These are phyloP conservation scores for Solanum ossicruentum DNA, from an alignment of 257 asterid species.

Conservation along the genomic window DNA sequence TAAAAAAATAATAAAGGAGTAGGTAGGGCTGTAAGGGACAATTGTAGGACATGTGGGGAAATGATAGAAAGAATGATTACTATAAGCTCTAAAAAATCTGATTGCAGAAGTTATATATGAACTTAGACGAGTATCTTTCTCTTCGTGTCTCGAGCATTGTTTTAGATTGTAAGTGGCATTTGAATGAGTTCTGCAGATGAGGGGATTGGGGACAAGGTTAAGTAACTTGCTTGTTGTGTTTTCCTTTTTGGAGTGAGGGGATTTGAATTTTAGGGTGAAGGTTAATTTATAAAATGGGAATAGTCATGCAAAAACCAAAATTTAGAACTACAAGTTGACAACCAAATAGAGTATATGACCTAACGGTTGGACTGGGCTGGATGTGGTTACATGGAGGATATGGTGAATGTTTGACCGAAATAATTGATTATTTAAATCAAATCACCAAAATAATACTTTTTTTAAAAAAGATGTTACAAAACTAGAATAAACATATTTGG, in stretches of 20 bases:
- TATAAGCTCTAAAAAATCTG: neutral
- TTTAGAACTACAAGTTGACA: neutral
- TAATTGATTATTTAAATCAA: neutral
- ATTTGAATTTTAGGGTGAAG: neutral
- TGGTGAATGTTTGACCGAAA: no score
- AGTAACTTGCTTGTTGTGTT: neutral
- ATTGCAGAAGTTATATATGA: neutral
- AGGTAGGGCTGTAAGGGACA: neutral
- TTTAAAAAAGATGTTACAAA: no score
- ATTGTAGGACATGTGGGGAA: neutral
- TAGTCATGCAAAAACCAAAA: neutral
- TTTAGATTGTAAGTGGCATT: neutral
- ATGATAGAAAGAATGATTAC: neutral
- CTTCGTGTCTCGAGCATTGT: neutral
- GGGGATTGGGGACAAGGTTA: neutral
- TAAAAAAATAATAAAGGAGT: neutral
- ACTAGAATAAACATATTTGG: neutral
- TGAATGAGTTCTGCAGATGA: neutral
- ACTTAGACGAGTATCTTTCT: neutral
- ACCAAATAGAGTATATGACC: neutral
- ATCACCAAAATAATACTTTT: neutral
- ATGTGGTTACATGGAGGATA: neutral
- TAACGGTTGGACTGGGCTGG: neutral
- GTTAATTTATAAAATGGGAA: neutral
- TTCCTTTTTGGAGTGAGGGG: neutral